Evolutionary conservation across 805 yeast species (phyloP).

Genomic region (Danielia reshetovae): DNA sequence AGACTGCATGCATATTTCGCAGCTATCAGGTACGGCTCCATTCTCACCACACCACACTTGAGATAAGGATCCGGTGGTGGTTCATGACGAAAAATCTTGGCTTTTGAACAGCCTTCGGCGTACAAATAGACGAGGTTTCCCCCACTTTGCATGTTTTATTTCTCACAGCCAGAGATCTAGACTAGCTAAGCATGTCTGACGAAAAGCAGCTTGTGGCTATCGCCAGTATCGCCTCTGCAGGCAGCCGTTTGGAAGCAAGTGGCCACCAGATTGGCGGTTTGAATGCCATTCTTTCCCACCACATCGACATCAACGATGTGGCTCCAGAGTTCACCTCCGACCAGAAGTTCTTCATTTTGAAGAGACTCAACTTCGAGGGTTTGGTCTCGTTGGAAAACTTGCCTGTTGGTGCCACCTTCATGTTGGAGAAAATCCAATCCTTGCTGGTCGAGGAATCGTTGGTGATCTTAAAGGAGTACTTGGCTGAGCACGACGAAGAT

Average conservation of each 20-base stretch:
- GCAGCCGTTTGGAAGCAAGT: slow-evolving; percentile 1
- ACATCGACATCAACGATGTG: slow-evolving; percentile 21
- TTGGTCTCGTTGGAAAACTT: slow-evolving; percentile 28
- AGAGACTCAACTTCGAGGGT: slow-evolving; percentile 22
- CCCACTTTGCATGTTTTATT: too few species aligned
- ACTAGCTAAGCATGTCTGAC: too few species aligned
- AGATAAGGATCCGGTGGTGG: too few species aligned
- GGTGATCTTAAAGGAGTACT: slow-evolving; percentile 35
- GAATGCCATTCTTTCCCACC: slow-evolving; percentile 21
- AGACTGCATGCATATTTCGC: too few species aligned
- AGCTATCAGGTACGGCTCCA: too few species aligned
- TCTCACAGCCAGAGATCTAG: too few species aligned
- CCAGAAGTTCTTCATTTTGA: slow-evolving; percentile 27
- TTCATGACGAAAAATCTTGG: too few species aligned
- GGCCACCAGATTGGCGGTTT: slow-evolving; percentile 13
- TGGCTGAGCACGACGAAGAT: slow-evolving; percentile 43
- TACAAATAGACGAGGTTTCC: too few species aligned
- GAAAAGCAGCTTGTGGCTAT: too few species aligned
- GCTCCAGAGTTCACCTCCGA: slow-evolving; percentile 21
- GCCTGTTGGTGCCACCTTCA: slow-evolving; percentile 32
- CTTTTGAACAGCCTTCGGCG: too few species aligned
- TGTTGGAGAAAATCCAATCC: slow-evolving; percentile 37
- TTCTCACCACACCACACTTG: too few species aligned
- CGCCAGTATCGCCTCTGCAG: not conserved
- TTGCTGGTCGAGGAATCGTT: slow-evolving; percentile 37